Percentiles rank a stretch among this genome's conserved stretches.
phyloP scores from a whole-genome alignment of 352 stramenopile species.

The Phytophthora citrophthora region DNA sequence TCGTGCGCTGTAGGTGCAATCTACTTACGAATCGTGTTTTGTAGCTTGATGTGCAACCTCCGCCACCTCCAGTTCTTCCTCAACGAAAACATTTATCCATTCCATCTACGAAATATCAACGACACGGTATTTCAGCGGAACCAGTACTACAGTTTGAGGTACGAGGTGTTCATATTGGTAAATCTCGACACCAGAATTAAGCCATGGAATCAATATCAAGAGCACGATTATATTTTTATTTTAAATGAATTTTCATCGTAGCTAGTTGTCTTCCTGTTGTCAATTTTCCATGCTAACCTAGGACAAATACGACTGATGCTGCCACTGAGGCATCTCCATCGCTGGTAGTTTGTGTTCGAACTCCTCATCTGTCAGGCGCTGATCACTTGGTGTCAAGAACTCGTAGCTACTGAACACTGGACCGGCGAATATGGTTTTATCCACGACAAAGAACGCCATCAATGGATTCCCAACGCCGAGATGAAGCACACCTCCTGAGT shows the following conservation, averaged over 20 bases:
- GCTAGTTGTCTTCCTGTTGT: no score
- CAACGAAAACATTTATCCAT: slow-evolving; percentile 10
- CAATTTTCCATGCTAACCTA: background rate
- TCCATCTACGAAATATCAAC: slow-evolving; percentile 19
- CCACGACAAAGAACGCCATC: slow-evolving; percentile 13
- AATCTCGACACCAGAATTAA: no score
- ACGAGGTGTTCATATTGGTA: slow-evolving; percentile 18
- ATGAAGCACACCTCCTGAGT: slow-evolving; percentile 11
- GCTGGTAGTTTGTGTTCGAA: no score
- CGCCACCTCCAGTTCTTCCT: slow-evolving; percentile 4
- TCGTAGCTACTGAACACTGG: slow-evolving; percentile 22
- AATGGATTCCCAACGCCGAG: slow-evolving; percentile 9
- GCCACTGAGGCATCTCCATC: background rate
- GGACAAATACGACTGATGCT: background rate
- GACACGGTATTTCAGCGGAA: background rate
- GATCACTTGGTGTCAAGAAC: background rate
- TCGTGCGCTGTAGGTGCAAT: background rate
- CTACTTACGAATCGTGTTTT: background rate
- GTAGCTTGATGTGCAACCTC: slow-evolving; percentile 24
- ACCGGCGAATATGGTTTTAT: slow-evolving; percentile 15
- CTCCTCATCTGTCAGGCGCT: no score
- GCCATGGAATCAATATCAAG: no score
- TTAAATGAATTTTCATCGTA: no score
- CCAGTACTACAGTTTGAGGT: slow-evolving; percentile 12
- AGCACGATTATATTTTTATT: no score